Percentiles rank a stretch among this genome's conserved stretches.
These are phyloP conservation scores for Phytophthora melonis DNA, from an alignment of 352 stramenopile species.

Conservation along the genomic window DNA sequence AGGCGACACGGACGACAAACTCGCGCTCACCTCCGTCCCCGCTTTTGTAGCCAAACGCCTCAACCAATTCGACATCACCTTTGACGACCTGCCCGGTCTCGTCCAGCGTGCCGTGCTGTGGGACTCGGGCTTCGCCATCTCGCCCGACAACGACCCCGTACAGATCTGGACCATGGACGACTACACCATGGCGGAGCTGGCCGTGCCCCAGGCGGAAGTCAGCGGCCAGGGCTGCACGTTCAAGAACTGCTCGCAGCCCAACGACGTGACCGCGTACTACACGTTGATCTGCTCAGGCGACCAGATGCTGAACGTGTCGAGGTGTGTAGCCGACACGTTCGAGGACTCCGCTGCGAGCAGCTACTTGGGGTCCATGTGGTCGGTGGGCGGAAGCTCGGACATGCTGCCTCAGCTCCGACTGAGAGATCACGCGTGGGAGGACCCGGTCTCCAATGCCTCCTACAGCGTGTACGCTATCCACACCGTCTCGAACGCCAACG, in stretches of 20 bases:
- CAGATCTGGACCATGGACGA: slow-evolving; percentile 31
- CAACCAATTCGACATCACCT: slow-evolving; percentile 12
- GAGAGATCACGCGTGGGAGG: slow-evolving; percentile 32
- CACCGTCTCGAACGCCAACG: slow-evolving; percentile 21
- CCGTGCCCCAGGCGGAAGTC: slow-evolving; percentile 27
- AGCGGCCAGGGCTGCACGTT: slow-evolving; percentile 21
- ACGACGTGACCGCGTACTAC: slow-evolving; percentile 24
- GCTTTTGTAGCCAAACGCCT: slow-evolving; percentile 16
- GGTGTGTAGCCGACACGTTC: slow-evolving; percentile 44
- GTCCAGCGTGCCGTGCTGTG: slow-evolving; percentile 50
- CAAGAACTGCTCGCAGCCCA: slow-evolving; percentile 38
- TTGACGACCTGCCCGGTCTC: slow-evolving; percentile 30
- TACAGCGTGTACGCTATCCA: slow-evolving; percentile 42
- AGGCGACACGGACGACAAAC: slow-evolving; percentile 12
- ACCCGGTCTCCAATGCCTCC: slow-evolving; percentile 18
- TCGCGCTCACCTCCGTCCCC: slow-evolving; percentile 22
- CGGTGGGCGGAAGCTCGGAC: slow-evolving; percentile 27
- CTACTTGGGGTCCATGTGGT: slow-evolving; percentile 41
- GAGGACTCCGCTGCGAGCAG: slow-evolving; percentile 15
- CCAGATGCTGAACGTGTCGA: slow-evolving; percentile 45
- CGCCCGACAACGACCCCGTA: slow-evolving; percentile 21
- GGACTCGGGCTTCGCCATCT: slow-evolving; percentile 44
- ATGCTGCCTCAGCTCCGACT: slow-evolving; percentile 31
- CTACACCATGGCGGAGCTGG: slow-evolving; percentile 39
- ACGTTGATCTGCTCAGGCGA: slow-evolving; percentile 42